Percentiles rank a stretch among this genome's conserved stretches.
Evolutionary conservation across 2,329 filamentous ascomycete species (phyloP).

Genomic region (Cladosporium austrohemisphaericum): DNA sequence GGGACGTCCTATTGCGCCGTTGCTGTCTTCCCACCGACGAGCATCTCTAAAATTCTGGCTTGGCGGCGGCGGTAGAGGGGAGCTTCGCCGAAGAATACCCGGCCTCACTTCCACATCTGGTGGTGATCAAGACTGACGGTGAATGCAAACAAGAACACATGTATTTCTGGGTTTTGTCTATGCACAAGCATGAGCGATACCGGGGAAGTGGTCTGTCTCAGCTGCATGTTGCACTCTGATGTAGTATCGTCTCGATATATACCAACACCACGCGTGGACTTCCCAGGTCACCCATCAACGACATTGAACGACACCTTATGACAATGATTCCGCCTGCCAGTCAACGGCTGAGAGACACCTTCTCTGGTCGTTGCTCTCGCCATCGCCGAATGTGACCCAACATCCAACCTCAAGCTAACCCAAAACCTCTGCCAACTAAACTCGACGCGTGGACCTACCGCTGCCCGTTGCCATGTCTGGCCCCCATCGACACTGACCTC

Average conservation of each 20-base stretch:
- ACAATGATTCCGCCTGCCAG: constrained; percentile 25
- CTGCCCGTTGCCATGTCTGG: constrained; percentile 14
- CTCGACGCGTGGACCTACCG: constrained; percentile 12
- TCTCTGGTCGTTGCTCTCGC: constrained; percentile 19
- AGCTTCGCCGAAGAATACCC: too few species aligned
- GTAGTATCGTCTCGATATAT: too few species aligned
- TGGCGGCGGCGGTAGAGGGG: background rate
- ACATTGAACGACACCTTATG: constrained; percentile 21
- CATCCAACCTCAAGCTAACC: background rate
- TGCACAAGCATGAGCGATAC: too few species aligned
- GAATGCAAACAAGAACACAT: too few species aligned
- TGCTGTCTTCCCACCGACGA: constrained; percentile 5
- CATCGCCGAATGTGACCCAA: constrained; percentile 12
- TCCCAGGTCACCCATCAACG: too few species aligned
- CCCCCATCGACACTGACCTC: constrained; percentile 23
- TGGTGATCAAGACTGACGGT: too few species aligned
- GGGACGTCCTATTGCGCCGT: constrained; percentile 7
- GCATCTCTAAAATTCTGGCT: constrained; percentile 6
- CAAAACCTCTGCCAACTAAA: constrained; percentile 23
- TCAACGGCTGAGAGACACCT: constrained; percentile 23
- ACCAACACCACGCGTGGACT: too few species aligned
- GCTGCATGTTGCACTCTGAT: too few species aligned
- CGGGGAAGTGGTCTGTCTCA: too few species aligned
- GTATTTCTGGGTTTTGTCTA: too few species aligned
- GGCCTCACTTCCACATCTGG: too few species aligned